These are phyloP conservation scores for Stipa capillata DNA, from an alignment of 176 grass and related monocot species.

Conservation along the genomic window DNA sequence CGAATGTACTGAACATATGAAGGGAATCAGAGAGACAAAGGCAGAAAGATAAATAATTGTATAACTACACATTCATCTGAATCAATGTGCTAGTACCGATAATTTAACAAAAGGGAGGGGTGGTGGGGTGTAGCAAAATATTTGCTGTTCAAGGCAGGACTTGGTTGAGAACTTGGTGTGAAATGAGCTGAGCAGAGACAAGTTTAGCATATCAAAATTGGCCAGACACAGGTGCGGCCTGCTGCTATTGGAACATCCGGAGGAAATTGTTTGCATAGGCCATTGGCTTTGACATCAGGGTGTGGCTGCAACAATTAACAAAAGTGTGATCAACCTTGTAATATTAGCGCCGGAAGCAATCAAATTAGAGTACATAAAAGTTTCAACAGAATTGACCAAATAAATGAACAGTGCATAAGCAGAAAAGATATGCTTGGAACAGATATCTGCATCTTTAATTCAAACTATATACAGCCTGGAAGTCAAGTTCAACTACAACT, in stretches of 20 bases:
- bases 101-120: background rate
- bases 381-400: background rate
- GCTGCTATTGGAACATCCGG: constrained; percentile 54
- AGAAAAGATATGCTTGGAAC: background rate
- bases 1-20: background rate
- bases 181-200: background rate
- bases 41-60: background rate
- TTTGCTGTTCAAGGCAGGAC: background rate
- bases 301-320: constrained; percentile 58
- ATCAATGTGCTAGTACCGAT: background rate
- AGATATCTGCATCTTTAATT: background rate
- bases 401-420: background rate
- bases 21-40: background rate
- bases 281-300: constrained; percentile 79
- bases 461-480: background rate
- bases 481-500: too few species aligned
- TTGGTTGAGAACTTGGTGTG: background rate
- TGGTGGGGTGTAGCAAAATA: background rate
- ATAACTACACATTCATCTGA: background rate
- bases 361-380: background rate
- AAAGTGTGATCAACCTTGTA: background rate
- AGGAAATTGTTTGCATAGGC: constrained; percentile 73
- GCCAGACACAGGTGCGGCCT: background rate
- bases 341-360: background rate
- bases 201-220: constrained; percentile 23